Base-by-base conservation (phyloP, 2,329 filamentous ascomycete species). In the Pseudodiploospora longispora region DNA sequence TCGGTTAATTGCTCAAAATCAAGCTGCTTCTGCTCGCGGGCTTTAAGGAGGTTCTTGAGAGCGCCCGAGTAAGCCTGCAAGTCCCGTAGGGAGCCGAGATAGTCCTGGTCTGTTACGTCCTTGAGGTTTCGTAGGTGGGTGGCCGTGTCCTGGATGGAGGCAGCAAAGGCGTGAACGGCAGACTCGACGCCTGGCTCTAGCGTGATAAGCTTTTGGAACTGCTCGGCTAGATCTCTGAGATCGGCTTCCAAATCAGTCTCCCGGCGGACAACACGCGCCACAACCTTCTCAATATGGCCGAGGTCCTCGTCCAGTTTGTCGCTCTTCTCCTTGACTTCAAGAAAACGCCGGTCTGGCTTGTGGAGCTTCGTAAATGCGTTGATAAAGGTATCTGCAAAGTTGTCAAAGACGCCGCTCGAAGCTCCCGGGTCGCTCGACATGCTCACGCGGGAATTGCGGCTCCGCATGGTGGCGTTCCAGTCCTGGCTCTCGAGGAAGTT, bases 331-430 rank as follows among this genome's bases (percentile, higher is more conserved):
- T 83, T 83, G 48, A 97, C 90, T 61, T 97, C 91, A 52, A 94
- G 83, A 64, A 98, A 98, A 30, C 93, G 85, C 55, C 87, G 85
- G 65, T 98, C 93, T 6, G 90, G 86, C 64, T 94, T 95, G 71
- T 97, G 87, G 2, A 95, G 84, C 65, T 97, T 98, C 39, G 86
- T 90, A 59, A 98, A 98, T 34, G 89, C 91, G 61, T 97, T 97
- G 64, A 98, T 85, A 60, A 97, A 94, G 32, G 86, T 94, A 63
- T 98, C 93, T 35, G 93, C 88, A 60, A 97, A 88, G 56, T 87
- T 90, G 61, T 98, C 93, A 55, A 98, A 93, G 36, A 97, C 87
- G 34, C 89, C 83, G 9, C 76, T 75, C 28, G 74, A 74, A 57
- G 61, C 55, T 55, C 66, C 60, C 52, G 72, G 55, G 52, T 75